Evolutionary conservation across 2,329 filamentous ascomycete species (phyloP), one percentile per base, ranked within the genome.

Genomic region (Calonectria leucothoes): DNA sequence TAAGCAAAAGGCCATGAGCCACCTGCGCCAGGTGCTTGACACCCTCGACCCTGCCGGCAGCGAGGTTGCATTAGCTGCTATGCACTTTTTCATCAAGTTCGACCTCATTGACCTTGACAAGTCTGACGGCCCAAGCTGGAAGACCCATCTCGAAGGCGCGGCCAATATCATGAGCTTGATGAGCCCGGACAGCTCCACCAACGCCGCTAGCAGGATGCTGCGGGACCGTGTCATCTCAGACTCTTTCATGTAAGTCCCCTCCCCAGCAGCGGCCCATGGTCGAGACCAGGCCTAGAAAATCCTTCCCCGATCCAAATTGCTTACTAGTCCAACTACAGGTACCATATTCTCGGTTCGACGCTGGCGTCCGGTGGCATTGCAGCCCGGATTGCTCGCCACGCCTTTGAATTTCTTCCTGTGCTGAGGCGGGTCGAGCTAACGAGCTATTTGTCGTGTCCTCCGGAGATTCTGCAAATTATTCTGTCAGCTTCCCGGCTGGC

Each of bases 81-180:
- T 88, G 71, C 84, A 89, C 64, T 89, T 89, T 78, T 88, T 89
- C 70, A 83, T 89, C 80, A 88, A 88, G 72, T 88, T 89, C 72
- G 83, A 89, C 65, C 81, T 89, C n/a, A 87, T 89, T 57, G 87
- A 89, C 73, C 79, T 88, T 14, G 86, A 87, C 15, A 85, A 83
- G 71, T 83, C 83, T 27, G 84, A 82, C 25, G 82, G 83, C 7
- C 84, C 82, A 69, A 83, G 83, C 70, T 89, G 88, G 88, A 85
- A 85, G 74, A 81, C 84, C 52, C 88, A 89, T 76, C 82, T 89
- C 55, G 83, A 85, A 37, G 87, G 86, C 8, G 87, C 87, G 27
- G 85, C 85, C 66, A 84, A 81, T 70, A 84, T 89, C 33, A 80
- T 86, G 75, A 82, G 83, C 48, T 76, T 86, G 15, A 78, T 86